phyloP scores from a whole-genome alignment of 768 basidiomycete species.

The Tricholoma matsutake region DNA sequence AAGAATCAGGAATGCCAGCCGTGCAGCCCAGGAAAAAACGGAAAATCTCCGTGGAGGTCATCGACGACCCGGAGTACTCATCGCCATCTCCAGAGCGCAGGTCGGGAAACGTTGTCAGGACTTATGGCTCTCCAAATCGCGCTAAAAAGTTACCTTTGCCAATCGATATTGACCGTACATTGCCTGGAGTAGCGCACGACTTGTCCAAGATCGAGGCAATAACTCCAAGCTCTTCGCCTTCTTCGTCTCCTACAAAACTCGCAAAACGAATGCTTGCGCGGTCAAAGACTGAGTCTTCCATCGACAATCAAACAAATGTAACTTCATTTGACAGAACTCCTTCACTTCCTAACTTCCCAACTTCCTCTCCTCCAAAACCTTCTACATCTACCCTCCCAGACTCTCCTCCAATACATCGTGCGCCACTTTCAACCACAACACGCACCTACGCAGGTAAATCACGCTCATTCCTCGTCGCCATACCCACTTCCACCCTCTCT shows the following conservation, averaged over 20 bases:
- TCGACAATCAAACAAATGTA: conserved; percentile 27
- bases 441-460: conserved; percentile 75
- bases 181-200: conserved; percentile 34
- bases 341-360: conserved; percentile 34
- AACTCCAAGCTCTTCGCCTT: conserved; percentile 24
- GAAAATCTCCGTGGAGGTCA: conserved; percentile 21
- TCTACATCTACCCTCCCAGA: conserved; percentile 21
- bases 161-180: background rate
- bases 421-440: conserved; percentile 34
- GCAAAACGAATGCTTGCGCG: conserved; percentile 73
- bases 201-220: conserved; percentile 40
- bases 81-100: conserved; percentile 9
- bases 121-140: conserved; percentile 21
- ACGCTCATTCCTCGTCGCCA: conserved; percentile 73
- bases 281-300: conserved; percentile 59
- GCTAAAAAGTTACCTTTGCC: conserved; percentile 7
- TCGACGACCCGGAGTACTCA: conserved; percentile 2
- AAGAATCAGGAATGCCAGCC: background rate
- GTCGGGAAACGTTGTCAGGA: background rate
- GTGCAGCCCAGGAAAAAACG: conserved; percentile 22
- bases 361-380: conserved; percentile 24
- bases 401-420: conserved; percentile 25
- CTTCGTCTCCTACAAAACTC: conserved; percentile 40
- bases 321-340: conserved; percentile 29
- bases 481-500: conserved; percentile 39